Conservation (phyloP, 2,329 filamentous ascomycete genomes). For the Claviceps pazoutovae region DNA sequence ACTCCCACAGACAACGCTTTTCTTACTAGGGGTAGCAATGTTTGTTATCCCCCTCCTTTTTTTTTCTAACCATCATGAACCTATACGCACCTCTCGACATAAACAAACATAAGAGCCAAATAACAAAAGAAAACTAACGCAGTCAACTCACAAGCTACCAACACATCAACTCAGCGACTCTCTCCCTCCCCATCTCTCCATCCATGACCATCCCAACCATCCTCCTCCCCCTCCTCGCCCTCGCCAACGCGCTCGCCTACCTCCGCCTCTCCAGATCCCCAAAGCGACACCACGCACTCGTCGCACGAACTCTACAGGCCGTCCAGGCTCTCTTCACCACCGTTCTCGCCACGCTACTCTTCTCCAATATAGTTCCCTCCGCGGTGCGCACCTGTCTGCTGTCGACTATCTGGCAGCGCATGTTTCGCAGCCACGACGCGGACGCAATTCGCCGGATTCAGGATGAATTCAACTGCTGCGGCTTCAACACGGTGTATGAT, state of each 20-base stretch:
- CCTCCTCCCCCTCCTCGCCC: slow-evolving; percentile 1
- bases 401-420: slow-evolving; percentile 10
- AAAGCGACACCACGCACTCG: not conserved
- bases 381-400: slow-evolving; percentile 8
- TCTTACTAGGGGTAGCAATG: not conserved
- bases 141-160: not conserved
- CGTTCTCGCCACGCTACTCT: slow-evolving; percentile 9
- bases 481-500: slow-evolving; percentile 38
- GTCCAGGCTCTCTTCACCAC: slow-evolving; percentile 5
- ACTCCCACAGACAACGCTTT: not conserved
- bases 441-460: slow-evolving; percentile 41
- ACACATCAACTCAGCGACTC: slow-evolving; percentile 1
- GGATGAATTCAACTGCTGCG: slow-evolving; percentile 49
- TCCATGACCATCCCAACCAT: not conserved
- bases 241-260: not conserved
- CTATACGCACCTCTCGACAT: no score
- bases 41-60: not conserved
- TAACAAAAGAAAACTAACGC: not conserved
- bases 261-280: not conserved
- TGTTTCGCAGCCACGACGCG: slow-evolving; percentile 27
- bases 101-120: not conserved
- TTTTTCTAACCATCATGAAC: not conserved
- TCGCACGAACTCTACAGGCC: slow-evolving; percentile 3
- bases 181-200: slow-evolving; percentile 4
- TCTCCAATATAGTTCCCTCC: slow-evolving; percentile 7